phyloP scores from a whole-genome alignment of 306 rosid species.

The Ziziphus jujuba region DNA sequence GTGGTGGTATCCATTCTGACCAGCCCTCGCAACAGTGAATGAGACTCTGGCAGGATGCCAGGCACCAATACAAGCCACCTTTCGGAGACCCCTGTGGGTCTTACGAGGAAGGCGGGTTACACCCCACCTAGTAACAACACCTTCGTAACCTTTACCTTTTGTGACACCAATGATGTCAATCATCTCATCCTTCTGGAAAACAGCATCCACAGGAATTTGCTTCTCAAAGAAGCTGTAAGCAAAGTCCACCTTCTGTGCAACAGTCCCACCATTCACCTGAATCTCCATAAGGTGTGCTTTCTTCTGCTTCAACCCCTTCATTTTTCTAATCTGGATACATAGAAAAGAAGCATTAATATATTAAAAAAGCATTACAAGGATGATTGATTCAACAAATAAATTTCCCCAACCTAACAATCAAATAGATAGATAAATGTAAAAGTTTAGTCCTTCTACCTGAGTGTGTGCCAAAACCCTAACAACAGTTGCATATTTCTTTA shows the following conservation, averaged over 20 bases:
- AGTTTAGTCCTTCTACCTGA: conserved; percentile 42
- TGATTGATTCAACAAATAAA: background rate
- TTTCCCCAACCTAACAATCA: no score
- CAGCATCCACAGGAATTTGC: conserved; percentile 80
- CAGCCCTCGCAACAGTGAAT: conserved; percentile 89
- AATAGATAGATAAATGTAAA: no score
- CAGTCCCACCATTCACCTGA: conserved; percentile 74
- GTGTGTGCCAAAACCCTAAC: conserved; percentile 85
- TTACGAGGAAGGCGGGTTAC: conserved; percentile 89
- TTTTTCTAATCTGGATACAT: conserved; percentile 59
- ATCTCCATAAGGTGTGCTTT: conserved; percentile 90
- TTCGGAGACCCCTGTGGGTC: conserved; percentile 88
- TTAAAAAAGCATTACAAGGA: background rate
- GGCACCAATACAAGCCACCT: conserved; percentile 95
- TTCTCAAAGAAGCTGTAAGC: conserved; percentile 75
- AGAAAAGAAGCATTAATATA: background rate
- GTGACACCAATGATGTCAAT: conserved; percentile 84
- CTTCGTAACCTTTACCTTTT: conserved; percentile 89
- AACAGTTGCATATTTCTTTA: conserved; percentile 70
- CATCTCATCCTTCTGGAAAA: conserved; percentile 93
- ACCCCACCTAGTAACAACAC: conserved; percentile 92
- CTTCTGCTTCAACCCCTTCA: conserved; percentile 91
- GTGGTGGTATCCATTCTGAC: conserved; percentile 90
- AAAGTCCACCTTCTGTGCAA: conserved; percentile 77
- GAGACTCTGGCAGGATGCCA: conserved; percentile 97